Conservation (phyloP, 2,329 filamentous ascomycete genomes). For the Stagonosporopsis vannaccii region DNA sequence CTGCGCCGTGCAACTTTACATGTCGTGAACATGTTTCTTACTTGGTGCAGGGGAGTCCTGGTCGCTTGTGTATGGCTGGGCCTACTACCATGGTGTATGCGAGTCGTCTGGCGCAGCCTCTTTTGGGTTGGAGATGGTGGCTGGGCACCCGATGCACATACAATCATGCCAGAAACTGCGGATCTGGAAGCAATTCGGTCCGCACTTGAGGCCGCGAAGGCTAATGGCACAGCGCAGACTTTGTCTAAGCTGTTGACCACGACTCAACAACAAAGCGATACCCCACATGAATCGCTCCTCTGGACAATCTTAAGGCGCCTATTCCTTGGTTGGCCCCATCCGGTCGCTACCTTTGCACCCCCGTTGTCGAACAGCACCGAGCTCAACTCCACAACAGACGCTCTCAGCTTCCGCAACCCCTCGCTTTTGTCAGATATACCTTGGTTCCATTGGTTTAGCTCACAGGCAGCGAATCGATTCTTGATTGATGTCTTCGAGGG, state of each 20-base stretch:
- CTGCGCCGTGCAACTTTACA: conserved; percentile 79
- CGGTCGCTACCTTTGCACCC: conserved; percentile 35
- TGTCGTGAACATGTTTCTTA: conserved; percentile 71
- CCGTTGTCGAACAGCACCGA: conserved; percentile 31
- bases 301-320: conserved; percentile 57
- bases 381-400: conserved; percentile 38
- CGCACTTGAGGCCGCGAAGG: conserved; percentile 28
- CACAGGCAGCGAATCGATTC: conserved; percentile 75
- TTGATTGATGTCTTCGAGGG: conserved; percentile 88
- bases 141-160: conserved; percentile 59
- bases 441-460: conserved; percentile 60
- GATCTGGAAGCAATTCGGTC: conserved; percentile 28
- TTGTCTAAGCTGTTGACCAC: conserved; percentile 46
- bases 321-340: conserved; percentile 41
- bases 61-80: conserved; percentile 89
- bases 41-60: conserved; percentile 79
- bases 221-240: conserved; percentile 28
- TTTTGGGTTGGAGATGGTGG: conserved; percentile 93
- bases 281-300: conserved; percentile 54
- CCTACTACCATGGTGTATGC: conserved; percentile 87
- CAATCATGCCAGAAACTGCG: conserved; percentile 17
- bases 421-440: conserved; percentile 64
- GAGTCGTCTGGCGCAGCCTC: conserved; percentile 88
- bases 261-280: conserved; percentile 48
- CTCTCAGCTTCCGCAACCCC: conserved; percentile 36